phyloP scores from a whole-genome alignment of 805 yeast genomes.

The Saccharomycopsis selenospora region DNA sequence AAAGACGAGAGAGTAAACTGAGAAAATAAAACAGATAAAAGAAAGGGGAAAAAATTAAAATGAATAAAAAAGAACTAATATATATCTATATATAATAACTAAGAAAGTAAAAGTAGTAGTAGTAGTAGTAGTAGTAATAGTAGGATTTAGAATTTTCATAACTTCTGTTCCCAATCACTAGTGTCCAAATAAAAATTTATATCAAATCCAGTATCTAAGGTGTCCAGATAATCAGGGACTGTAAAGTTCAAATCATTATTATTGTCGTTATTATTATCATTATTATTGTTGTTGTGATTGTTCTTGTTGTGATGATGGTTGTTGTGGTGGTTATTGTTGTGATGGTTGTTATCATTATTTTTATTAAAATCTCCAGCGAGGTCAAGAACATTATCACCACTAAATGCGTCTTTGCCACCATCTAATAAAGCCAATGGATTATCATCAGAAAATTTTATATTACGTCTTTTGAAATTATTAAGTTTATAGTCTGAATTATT shows the following conservation, averaged over 20 bases:
- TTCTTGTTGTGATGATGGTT: slow-evolving; percentile 7
- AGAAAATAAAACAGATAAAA: too few relatives aligned
- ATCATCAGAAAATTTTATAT: background rate
- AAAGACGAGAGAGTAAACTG: too few relatives aligned
- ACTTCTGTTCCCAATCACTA: slow-evolving; percentile 9
- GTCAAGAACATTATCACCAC: background rate
- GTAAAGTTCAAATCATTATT: background rate
- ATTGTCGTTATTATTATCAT: slow-evolving; percentile 22
- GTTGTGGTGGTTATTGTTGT: slow-evolving; percentile 14
- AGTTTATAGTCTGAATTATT: too few relatives aligned
- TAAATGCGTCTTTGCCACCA: background rate
- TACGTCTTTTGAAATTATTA: background rate
- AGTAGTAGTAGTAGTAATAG: too few relatives aligned
- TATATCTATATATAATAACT: too few relatives aligned
- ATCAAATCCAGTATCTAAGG: slow-evolving; percentile 12
- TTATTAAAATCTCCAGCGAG: too few relatives aligned
- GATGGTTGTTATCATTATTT: slow-evolving; percentile 4
- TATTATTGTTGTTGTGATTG: slow-evolving; percentile 2
- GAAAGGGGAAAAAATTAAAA: too few relatives aligned
- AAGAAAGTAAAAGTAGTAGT: too few relatives aligned
- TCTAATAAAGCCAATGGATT: background rate
- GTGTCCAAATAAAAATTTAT: slow-evolving; percentile 13
- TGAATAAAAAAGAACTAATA: too few relatives aligned
- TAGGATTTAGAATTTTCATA: too few relatives aligned
- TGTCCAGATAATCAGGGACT: background rate